Base-by-base conservation (phyloP, 345 rosid genomes). In the Atalantia buxifolia region DNA sequence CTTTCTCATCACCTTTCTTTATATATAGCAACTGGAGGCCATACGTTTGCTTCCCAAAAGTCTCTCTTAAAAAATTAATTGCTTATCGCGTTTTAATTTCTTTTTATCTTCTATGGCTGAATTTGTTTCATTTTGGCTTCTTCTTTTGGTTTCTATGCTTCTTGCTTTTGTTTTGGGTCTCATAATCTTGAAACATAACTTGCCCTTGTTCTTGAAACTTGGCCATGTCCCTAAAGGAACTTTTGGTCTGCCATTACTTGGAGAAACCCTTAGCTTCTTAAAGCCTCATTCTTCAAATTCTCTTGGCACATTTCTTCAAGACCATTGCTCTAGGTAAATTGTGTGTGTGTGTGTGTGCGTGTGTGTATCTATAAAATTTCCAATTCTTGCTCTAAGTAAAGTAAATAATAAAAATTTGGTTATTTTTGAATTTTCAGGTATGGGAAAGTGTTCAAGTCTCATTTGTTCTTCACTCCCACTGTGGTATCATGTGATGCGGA, bases 401-500 rank as follows among this genome's bases (percentile, higher is more conserved):
- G 13, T 13, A 45, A 45, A 45, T 45, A 45, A 45, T 45, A 45
- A 45, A 13, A 45, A 12, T 45, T 45, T 3, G 50, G 50, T 45
- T 45, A 12, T 45, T 45, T 45, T 45, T 45, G 4, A 45, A 45
- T 50, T 64, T 74, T 55, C 80, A 85, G 86, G 76, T 85, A 78
- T 67, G 96, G 96, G 7, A 79, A 85, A 48, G 80, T 92, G 74
- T 92, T 92, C 87, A 90, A 80, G 10, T 81, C 92, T 66, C 90
- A 90, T 71, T 75, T 92, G 76, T 90, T 90, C 75, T 86, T 89
- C 55, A 85, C 82, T n/a, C 90, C 91, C n/a, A 89, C 96, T 0
- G 83, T 92, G 24, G 89, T 92, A 33, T 90, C 92, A 3, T 87
- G 86, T 76, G 96, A 92, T 78, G 88, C 87, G n/a, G 96, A 90